These are phyloP conservation scores for Populus simonii DNA, from an alignment of 345 rosid species.

Conservation along the genomic window DNA sequence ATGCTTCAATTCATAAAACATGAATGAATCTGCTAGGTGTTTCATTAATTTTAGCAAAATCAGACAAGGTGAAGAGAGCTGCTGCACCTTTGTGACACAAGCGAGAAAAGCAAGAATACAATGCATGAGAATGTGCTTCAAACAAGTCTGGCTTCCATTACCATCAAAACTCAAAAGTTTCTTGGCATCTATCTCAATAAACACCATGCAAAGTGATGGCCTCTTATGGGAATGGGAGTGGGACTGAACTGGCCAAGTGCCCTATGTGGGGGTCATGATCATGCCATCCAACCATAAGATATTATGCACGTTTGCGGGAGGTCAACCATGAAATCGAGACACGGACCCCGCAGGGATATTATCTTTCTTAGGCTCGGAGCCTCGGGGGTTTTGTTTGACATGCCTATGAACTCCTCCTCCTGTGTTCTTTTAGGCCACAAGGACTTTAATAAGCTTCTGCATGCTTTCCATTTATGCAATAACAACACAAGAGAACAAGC, in stretches of 20 bases:
- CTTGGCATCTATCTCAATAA: neutral
- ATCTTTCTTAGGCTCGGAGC: neutral
- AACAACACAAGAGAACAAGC: neutral
- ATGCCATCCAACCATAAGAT: no score
- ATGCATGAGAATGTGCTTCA: neutral
- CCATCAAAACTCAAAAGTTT: neutral
- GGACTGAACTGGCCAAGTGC: no score
- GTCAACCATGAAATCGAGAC: neutral
- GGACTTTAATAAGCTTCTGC: neutral
- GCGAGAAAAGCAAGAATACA: neutral
- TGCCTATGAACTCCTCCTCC: neutral
- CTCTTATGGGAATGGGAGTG: neutral
- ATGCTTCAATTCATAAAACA: no score
- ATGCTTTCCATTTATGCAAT: neutral
- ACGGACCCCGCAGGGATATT: neutral
- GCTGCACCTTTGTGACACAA: no score
- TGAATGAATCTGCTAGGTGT: neutral
- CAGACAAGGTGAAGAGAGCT: neutral
- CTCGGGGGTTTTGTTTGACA: neutral
- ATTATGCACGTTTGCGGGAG: neutral
- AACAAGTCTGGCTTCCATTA: neutral
- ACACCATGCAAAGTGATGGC: neutral
- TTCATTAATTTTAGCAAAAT: neutral
- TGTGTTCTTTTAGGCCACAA: neutral
- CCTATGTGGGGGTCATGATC: no score